Base-by-base conservation (phyloP, 2,329 filamentous ascomycete genomes). In the Venturia pyrina region DNA sequence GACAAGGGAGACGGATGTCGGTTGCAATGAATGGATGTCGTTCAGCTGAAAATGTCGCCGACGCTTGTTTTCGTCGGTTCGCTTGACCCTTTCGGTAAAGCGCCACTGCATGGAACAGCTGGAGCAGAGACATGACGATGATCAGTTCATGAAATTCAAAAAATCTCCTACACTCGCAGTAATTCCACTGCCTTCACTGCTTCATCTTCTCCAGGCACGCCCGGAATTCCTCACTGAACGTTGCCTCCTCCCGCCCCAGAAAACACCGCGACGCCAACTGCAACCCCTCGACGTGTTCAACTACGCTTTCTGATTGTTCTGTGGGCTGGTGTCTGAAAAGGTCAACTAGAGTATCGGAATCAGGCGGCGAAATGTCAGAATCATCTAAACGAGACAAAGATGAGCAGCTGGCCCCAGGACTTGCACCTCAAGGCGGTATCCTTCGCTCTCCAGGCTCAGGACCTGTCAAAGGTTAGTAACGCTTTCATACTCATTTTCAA, bases 391-490 rank as follows among this genome's bases (percentile, higher is more conserved):
- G 15, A 59, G 53, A 37, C 53, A 37, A 37, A 59, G 53, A 59
- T 19, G 53, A 59, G 24, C 32, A 59, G 32, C 17, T 59, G 53
- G 53, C 53, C 24, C 53, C 53, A 37, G 32, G 53, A n/a, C 24
- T 19, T 37, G 53, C 32, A 4, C 53, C 53, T 59, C 32, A 10
- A 10, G 53, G 53, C 15, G 62, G 62, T 5, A 48, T 62, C 15
- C 43, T 62, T 24, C 53, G 64, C 13, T 66, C 64, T 3, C 64
- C 64, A 15, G 64, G 64, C 24, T 62, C 57, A 62, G 64, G 64
- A 15, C 37, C 64, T n/a, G 34, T 53, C 11, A 66, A 66, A 66
- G 64, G 64, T 66, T 7, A 62, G 64, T 66, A 13, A 28, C 10
- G 28, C 19, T 53, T 28, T 28, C 48, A 17, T 53, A 24, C 11